phyloP scores from a whole-genome alignment of 768 basidiomycete genomes.

The Podaxis rugospora region DNA sequence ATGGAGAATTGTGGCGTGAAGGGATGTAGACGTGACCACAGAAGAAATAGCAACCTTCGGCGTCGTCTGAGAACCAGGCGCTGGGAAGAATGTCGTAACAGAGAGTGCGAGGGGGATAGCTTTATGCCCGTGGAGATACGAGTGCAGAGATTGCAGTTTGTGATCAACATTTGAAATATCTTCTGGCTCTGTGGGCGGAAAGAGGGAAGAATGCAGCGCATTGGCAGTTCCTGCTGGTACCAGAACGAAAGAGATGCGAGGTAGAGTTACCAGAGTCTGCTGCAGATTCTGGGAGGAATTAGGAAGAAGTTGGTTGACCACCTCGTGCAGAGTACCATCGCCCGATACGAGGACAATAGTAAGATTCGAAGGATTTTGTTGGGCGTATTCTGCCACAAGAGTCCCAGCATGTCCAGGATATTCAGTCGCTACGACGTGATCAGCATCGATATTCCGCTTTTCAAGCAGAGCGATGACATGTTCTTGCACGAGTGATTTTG shows the following conservation, averaged over 20 bases:
- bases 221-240: constrained; percentile 91
- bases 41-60: constrained; percentile 40
- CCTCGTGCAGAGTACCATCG: constrained; percentile 91
- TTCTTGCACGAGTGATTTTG: constrained; percentile 48
- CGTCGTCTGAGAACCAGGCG: constrained; percentile 20
- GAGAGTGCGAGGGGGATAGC: constrained; percentile 49
- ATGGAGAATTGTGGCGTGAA: constrained; percentile 82
- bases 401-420: constrained; percentile 50
- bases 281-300: constrained; percentile 8
- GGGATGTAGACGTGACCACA: constrained; percentile 81
- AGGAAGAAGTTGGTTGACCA: constrained; percentile 58
- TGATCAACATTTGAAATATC: constrained; percentile 25
- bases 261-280: not conserved
- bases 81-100: constrained; percentile 38
- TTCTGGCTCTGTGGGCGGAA: constrained; percentile 39
- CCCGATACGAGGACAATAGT: constrained; percentile 72
- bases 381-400: constrained; percentile 37
- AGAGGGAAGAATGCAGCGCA: constrained; percentile 79
- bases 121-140: constrained; percentile 37
- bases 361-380: constrained; percentile 17
- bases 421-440: constrained; percentile 44
- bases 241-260: constrained; percentile 40
- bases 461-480: constrained; percentile 64
- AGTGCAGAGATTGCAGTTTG: constrained; percentile 51
- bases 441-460: constrained; percentile 31